Evolutionary conservation across 108 stramenopile species (phyloP).

Genomic region (Pseudonitzschia multiseries): DNA sequence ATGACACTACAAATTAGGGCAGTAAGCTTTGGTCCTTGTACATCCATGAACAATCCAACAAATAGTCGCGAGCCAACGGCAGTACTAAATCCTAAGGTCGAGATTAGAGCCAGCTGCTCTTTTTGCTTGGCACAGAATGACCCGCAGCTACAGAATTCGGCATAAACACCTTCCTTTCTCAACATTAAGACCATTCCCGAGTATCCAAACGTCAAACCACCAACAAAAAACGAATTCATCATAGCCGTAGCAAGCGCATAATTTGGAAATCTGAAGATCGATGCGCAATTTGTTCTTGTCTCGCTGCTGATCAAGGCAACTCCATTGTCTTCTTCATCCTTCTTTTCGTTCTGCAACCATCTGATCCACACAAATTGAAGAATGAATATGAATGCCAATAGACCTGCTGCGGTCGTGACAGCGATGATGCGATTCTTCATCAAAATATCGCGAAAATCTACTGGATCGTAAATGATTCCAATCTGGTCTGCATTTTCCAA

Average conservation of each 20-base stretch:
- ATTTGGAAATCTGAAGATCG: neutral
- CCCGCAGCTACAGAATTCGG: constrained; percentile 19
- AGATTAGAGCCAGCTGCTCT: constrained; percentile 17
- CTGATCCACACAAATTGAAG: neutral
- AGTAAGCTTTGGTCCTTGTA: constrained; percentile 18
- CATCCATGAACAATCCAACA: constrained; percentile 22
- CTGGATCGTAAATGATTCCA: neutral
- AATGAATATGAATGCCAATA: neutral
- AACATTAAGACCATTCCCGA: constrained; percentile 24
- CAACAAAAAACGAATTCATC: constrained; percentile 23
- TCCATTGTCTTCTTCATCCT: neutral
- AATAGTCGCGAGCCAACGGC: constrained; percentile 18
- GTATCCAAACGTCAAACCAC: constrained; percentile 22
- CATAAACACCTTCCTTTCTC: constrained; percentile 23
- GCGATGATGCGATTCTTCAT: neutral
- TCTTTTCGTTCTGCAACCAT: neutral
- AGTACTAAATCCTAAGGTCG: constrained; percentile 16
- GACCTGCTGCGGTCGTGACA: neutral
- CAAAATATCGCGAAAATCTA: neutral
- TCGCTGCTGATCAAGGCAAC: neutral
- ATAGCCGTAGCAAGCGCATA: constrained; percentile 13
- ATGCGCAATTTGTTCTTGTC: neutral
- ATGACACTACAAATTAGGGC: constrained; percentile 7
- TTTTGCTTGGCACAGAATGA: constrained; percentile 18
- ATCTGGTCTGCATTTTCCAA: neutral